These are phyloP conservation scores for Huntiella decipiens DNA, from an alignment of 2,329 filamentous ascomycete species.

Conservation along the genomic window DNA sequence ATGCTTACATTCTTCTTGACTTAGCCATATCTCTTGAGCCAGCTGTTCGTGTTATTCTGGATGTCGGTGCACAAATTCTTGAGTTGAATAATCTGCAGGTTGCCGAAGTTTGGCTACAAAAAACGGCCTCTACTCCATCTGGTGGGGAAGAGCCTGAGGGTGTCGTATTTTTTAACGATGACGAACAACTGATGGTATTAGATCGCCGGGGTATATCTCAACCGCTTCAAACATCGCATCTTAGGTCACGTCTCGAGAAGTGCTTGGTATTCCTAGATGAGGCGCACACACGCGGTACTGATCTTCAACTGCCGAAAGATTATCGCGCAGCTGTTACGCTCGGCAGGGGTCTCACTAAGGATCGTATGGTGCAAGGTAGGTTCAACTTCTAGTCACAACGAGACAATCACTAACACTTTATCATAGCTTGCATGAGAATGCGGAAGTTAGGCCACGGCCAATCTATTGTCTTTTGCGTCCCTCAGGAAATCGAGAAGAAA, in stretches of 20 bases:
- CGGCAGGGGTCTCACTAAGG: constrained; percentile 46
- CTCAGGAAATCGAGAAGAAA: constrained; percentile 36
- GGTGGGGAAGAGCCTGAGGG: constrained; percentile 12
- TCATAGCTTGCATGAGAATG: constrained; percentile 50
- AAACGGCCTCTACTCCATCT: neutral
- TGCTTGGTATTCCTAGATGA: constrained; percentile 55
- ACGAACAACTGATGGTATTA: constrained; percentile 35
- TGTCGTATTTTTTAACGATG: constrained; percentile 37
- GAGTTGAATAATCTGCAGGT: constrained; percentile 40
- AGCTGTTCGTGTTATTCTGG: constrained; percentile 40
- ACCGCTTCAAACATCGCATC: constrained; percentile 38
- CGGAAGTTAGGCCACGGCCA: constrained; percentile 48
- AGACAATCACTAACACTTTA: neutral
- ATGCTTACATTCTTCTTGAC: constrained; percentile 26
- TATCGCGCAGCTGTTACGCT: constrained; percentile 50
- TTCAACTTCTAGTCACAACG: neutral
- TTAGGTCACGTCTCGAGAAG: constrained; percentile 30
- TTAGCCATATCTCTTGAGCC: constrained; percentile 22
- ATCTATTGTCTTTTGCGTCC: constrained; percentile 40
- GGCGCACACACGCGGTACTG: constrained; percentile 49
- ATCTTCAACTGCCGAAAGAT: constrained; percentile 38
- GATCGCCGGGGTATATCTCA: constrained; percentile 28
- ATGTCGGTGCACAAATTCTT: constrained; percentile 52
- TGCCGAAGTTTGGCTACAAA: constrained; percentile 32
- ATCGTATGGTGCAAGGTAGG: constrained; percentile 46